Evolutionary conservation across 257 asterid genomes (phyloP).

Genomic region (Nicotiana tomentosiformis): DNA sequence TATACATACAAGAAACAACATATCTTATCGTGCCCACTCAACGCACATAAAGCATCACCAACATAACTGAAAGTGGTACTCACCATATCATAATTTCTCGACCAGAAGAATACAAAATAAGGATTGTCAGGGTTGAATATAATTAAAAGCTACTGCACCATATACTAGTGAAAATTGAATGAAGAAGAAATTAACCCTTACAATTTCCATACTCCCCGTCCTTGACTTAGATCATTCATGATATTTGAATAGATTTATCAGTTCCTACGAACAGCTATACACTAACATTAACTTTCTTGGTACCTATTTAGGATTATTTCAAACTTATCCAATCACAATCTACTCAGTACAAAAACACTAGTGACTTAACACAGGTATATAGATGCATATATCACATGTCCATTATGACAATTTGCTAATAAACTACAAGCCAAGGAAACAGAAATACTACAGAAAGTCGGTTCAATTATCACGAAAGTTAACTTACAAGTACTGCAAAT

Average conservation of each 20-base stretch:
- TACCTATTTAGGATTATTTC: not conserved
- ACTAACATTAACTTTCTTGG: not conserved
- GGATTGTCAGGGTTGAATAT: not conserved
- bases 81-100: not conserved
- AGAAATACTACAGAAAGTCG: not conserved
- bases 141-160: not conserved
- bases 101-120: not conserved
- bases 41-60: not conserved
- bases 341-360: not conserved
- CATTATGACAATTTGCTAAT: not conserved
- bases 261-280: not conserved
- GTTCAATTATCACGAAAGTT: not conserved
- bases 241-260: not conserved
- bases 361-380: not conserved
- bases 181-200: not conserved
- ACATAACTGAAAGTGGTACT: not conserved
- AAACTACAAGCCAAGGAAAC: not conserved
- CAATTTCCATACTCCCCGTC: not conserved
- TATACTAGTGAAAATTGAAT: not conserved
- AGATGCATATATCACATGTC: not conserved
- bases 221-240: not conserved
- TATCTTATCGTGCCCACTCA: not conserved
- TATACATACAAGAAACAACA: not conserved
- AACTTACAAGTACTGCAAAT: slow-evolving; percentile 89
- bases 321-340: not conserved